These are phyloP conservation scores for Mucor saturninus DNA, from an alignment of 371 early-diverging fungal genomes.

Conservation along the genomic window DNA sequence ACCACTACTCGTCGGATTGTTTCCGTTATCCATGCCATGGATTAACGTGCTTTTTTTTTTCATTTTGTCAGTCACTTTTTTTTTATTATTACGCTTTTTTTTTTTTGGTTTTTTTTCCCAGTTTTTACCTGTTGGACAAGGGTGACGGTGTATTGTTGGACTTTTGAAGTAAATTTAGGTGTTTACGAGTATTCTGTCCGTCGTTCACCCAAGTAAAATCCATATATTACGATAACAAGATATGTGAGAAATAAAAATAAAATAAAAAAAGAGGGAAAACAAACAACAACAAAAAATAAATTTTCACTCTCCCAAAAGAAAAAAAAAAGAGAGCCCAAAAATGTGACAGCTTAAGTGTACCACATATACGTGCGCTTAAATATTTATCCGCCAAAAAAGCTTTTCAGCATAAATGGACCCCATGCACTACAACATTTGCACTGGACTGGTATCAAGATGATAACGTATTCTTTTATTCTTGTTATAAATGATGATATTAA, in stretches of 20 bases:
- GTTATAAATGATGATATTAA: too few species aligned
- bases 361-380: neutral
- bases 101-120: neutral
- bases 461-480: too few species aligned
- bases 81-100: neutral
- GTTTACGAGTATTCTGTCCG: constrained; percentile 31
- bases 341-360: constrained; percentile 17
- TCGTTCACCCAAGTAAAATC: constrained; percentile 34
- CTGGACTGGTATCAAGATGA: too few species aligned
- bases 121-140: constrained; percentile 12
- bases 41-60: constrained; percentile 8
- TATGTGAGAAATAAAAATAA: neutral
- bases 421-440: too few species aligned
- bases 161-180: constrained; percentile 20
- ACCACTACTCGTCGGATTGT: neutral
- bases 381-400: neutral
- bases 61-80: neutral
- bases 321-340: neutral
- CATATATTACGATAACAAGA: constrained; percentile 12
- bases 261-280: neutral
- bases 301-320: neutral
- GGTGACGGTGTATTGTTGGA: constrained; percentile 12
- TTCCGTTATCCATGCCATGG: constrained; percentile 18
- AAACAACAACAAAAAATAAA: constrained; percentile 2
- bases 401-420: too few species aligned